phyloP scores from a whole-genome alignment of 441 rosid species.

The Pelargonium fulgidum region DNA sequence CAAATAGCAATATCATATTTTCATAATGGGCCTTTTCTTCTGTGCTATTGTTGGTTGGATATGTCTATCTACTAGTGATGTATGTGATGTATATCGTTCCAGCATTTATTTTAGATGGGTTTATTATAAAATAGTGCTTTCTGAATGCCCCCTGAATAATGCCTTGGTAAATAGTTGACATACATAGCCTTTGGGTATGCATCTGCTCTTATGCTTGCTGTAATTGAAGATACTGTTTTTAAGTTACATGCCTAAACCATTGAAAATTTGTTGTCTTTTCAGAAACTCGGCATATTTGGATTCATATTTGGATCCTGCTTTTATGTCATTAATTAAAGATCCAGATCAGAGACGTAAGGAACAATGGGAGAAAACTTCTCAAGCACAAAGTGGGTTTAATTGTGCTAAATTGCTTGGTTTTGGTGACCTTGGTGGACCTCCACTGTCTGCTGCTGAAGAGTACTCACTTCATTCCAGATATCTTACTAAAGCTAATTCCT shows the following conservation, averaged over 20 bases:
- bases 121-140: background rate
- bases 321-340: conserved; percentile 96
- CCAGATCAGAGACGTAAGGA: conserved; percentile 93
- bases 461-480: conserved; percentile 95
- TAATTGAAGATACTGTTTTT: background rate
- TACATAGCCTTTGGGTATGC: background rate
- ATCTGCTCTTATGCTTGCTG: background rate
- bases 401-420: conserved; percentile 94
- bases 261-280: conserved; percentile 25
- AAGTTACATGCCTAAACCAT: conserved; percentile 1
- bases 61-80: no score
- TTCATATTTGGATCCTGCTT: conserved; percentile 94
- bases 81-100: no score
- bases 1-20: background rate
- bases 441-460: conserved; percentile 90
- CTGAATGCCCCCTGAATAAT: background rate
- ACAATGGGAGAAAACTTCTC: conserved; percentile 97
- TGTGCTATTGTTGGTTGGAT: no score
- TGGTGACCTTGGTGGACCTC: conserved; percentile 88
- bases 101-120: no score
- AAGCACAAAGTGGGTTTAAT: conserved; percentile 73
- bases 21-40: background rate
- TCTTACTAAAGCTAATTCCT: conserved; percentile 88
- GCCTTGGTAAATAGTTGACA: background rate
- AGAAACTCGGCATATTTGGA: conserved; percentile 83